A percentile compares a stretch with the other conserved stretches of the same genome.
These are phyloP conservation scores for Zopfia rhizophila DNA, from an alignment of 2,329 filamentous ascomycete genomes.

Conservation along the genomic window DNA sequence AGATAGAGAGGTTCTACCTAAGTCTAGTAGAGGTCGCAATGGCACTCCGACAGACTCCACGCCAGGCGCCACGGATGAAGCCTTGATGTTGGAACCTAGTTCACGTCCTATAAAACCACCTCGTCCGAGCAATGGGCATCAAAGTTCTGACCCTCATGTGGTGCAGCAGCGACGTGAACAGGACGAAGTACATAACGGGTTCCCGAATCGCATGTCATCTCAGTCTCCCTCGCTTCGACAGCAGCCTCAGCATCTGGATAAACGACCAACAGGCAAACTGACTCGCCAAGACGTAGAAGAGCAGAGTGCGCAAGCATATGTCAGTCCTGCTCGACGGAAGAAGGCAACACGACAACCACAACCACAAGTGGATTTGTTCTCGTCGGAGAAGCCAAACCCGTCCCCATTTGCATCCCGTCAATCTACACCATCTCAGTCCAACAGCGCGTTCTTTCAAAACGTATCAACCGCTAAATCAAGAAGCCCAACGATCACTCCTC, in stretches of 20 bases:
- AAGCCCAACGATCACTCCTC: conserved; percentile 52
- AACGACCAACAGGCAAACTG: conserved; percentile 67
- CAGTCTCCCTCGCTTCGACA: conserved; percentile 54
- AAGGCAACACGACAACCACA: conserved; percentile 65
- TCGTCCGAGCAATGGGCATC: conserved; percentile 38
- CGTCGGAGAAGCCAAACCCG: conserved; percentile 38
- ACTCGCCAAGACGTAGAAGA: conserved; percentile 80
- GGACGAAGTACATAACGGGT: conserved; percentile 34
- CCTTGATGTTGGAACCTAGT: conserved; percentile 79
- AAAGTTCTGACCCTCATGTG: conserved; percentile 32
- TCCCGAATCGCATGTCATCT: conserved; percentile 50
- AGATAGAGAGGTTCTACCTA: conserved; percentile 34
- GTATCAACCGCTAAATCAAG: conserved; percentile 34
- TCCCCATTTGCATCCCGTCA: conserved; percentile 39
- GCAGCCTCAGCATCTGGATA: conserved; percentile 40
- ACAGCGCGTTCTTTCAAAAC: conserved; percentile 51
- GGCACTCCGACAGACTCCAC: conserved; percentile 27
- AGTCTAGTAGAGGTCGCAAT: conserved; percentile 25
- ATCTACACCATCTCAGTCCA: conserved; percentile 49
- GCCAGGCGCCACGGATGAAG: conserved; percentile 63
- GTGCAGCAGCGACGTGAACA: conserved; percentile 38
- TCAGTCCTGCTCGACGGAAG: conserved; percentile 85
- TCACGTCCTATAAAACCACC: conserved; percentile 62
- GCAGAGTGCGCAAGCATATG: conserved; percentile 82
- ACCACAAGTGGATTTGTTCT: conserved; percentile 69